Percentiles rank a stretch among this genome's conserved stretches.
These are phyloP conservation scores for Quercus wislizeni DNA, from an alignment of 306 rosid genomes.

Conservation along the genomic window DNA sequence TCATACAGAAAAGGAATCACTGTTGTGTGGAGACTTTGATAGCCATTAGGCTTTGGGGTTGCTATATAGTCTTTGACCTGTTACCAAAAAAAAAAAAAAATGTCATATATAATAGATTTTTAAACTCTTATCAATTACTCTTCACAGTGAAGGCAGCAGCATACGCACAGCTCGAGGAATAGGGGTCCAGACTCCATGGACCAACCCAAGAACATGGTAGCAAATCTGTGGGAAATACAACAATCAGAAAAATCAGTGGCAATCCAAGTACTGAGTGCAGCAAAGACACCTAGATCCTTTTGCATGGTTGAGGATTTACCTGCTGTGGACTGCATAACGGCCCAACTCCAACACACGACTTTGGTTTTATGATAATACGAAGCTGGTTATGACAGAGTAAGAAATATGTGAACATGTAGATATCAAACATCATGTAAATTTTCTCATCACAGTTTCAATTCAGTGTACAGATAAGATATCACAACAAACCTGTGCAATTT, in stretches of 20 bases:
- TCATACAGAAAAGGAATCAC: constrained; percentile 95
- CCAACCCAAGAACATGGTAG: constrained; percentile 92
- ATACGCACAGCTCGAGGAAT: constrained; percentile 92
- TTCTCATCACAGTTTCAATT: constrained; percentile 16
- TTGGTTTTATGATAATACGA: constrained; percentile 88
- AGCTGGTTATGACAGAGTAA: constrained; percentile 55
- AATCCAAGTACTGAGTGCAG: constrained; percentile 13
- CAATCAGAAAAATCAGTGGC: constrained; percentile 18
- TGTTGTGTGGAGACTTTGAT: constrained; percentile 94
- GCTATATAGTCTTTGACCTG: constrained; percentile 97
- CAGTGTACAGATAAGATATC: constrained; percentile 22
- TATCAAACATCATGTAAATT: constrained; percentile 19
- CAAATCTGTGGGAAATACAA: constrained; percentile 66
- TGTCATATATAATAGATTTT: constrained; percentile 15
- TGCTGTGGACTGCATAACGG: constrained; percentile 86
- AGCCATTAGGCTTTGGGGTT: constrained; percentile 97
- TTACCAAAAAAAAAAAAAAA: constrained; percentile 15
- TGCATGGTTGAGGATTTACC: constrained; percentile 46
- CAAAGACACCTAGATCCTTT: constrained; percentile 12
- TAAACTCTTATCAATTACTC: constrained; percentile 1
- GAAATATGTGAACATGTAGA: constrained; percentile 31
- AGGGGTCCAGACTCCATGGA: constrained; percentile 98
- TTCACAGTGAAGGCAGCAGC: constrained; percentile 32
- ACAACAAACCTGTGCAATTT: constrained; percentile 86
- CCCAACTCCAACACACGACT: constrained; percentile 71